Evolutionary conservation across 192 early-diverging fungal genomes (phyloP), one percentile per base, ranked within the genome.

Genomic region (Backusella mclennaniae): DNA sequence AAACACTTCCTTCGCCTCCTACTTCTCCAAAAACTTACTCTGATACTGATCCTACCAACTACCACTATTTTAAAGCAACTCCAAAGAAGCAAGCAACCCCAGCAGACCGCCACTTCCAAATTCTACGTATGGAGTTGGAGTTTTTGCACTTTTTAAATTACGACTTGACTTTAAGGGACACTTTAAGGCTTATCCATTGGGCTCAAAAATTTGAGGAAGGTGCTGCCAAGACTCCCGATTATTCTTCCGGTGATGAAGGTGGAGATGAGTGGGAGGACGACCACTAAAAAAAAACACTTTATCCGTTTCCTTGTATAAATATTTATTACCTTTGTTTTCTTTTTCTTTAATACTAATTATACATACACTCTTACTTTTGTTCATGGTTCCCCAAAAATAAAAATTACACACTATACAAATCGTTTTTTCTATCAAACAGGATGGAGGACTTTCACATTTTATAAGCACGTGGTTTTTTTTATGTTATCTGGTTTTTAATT

Each of bases 61-160:
- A 75, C 23, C 74, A 75, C 21, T 75, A 67, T 17, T 75, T 75
- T 39, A 53, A 74, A 66, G 17, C 73, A 66, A 11, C 59, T 4
- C 39, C 49, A 35, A 74, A 66, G 36, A 41, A 36, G 31, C 23
- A 14, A 21, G 39, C 31, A n/a, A 35, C 21, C 26, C n/a, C 19
- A 39, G 12, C 35, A 44, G 76, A 35, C 66, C 69, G 33, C 3
- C 44, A 35, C 29, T 56, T 66, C 63, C 83, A 83, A 52, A 79
- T 87, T 2, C 69, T 82, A 36, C 82, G 84, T 14, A 87, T 87
- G 86, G 86, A 87, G 68, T 23, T 77, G n/a, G 86, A 87, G 44
- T 87, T 85, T 38, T 73, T 87, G 67, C 80, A 83, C 14, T 87
- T 87, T 73, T 73, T 87, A 4, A 79, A 84, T 66, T 84, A 78